Evolutionary conservation across 1,284 basidiomycete genomes (phyloP).

Genomic region (Cutaneotrichosporon sp.): DNA sequence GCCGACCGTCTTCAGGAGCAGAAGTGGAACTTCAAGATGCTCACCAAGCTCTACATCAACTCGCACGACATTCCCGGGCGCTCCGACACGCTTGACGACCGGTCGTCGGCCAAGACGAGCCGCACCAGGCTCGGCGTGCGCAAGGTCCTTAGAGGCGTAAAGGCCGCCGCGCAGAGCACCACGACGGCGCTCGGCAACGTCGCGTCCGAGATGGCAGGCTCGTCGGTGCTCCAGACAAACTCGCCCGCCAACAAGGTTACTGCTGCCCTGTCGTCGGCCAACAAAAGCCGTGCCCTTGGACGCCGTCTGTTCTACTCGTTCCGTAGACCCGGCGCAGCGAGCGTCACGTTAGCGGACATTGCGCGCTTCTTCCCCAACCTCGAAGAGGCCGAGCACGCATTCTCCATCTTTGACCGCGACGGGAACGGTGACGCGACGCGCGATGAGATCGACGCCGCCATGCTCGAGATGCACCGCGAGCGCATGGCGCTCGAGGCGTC

Average conservation of each 20-base stretch:
- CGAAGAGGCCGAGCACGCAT: slow-evolving; percentile 62
- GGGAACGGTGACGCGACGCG: slow-evolving; percentile 68
- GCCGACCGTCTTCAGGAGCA: slow-evolving; percentile 80
- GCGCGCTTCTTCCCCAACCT: slow-evolving; percentile 62
- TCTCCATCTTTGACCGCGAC: slow-evolving; percentile 77
- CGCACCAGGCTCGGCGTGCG: slow-evolving; percentile 64
- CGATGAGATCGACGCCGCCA: slow-evolving; percentile 72
- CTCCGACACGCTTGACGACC: slow-evolving; percentile 58
- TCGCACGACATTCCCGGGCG: slow-evolving; percentile 67
- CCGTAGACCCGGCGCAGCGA: slow-evolving; percentile 58
- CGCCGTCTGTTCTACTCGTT: slow-evolving; percentile 85
- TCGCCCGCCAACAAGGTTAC: slow-evolving; percentile 77
- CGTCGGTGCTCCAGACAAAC: slow-evolving; percentile 81
- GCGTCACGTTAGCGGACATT: slow-evolving; percentile 66
- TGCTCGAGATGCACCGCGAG: slow-evolving; percentile 78
- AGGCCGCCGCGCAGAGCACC: slow-evolving; percentile 67
- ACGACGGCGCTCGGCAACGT: slow-evolving; percentile 73
- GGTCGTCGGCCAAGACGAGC: slow-evolving; percentile 46
- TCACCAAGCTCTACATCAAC: slow-evolving; percentile 73
- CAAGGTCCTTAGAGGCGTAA: slow-evolving; percentile 66
- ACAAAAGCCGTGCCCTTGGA: slow-evolving; percentile 77
- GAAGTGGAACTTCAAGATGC: slow-evolving; percentile 68
- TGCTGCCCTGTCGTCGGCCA: slow-evolving; percentile 68
- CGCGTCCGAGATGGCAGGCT: slow-evolving; percentile 52
- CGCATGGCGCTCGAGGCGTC: slow-evolving; percentile 76